phyloP scores from a whole-genome alignment of 2,329 filamentous ascomycete genomes.

The Aspergillus latus region DNA sequence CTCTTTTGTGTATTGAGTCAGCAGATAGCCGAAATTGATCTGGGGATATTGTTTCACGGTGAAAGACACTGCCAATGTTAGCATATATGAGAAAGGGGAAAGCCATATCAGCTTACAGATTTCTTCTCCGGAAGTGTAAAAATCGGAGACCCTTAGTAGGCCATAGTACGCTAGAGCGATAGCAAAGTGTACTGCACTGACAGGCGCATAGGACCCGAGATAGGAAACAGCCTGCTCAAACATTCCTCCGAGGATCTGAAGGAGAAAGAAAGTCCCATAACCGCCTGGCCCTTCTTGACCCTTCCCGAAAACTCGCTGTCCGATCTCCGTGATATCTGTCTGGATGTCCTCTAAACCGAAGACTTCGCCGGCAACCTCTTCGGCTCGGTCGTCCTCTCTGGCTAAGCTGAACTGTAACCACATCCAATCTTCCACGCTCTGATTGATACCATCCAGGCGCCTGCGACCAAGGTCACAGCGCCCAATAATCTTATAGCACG shows the following conservation, averaged over 20 bases:
- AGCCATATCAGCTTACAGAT: slow-evolving; percentile 47
- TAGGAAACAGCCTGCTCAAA: slow-evolving; percentile 95
- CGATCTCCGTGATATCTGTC: slow-evolving; percentile 80
- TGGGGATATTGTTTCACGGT: slow-evolving; percentile 62
- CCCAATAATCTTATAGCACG: slow-evolving; percentile 96
- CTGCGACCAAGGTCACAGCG: slow-evolving; percentile 63
- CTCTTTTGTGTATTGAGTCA: slow-evolving; percentile 93
- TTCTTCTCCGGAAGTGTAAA: slow-evolving; percentile 70
- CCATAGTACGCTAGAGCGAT: slow-evolving; percentile 88
- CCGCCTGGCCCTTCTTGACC: slow-evolving; percentile 73
- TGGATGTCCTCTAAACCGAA: slow-evolving; percentile 70
- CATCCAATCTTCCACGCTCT: slow-evolving; percentile 65
- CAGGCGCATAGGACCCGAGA: slow-evolving; percentile 85
- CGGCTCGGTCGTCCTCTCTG: slow-evolving; percentile 59
- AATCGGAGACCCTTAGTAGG: slow-evolving; percentile 81
- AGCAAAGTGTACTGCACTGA: slow-evolving; percentile 92
- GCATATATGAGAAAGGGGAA: slow-evolving; percentile 6
- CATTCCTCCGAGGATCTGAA: slow-evolving; percentile 86
- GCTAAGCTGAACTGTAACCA: slow-evolving; percentile 66
- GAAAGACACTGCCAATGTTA: slow-evolving; percentile 51
- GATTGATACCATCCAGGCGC: slow-evolving; percentile 58
- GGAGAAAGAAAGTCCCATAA: slow-evolving; percentile 89
- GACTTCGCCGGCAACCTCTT: slow-evolving; percentile 62
- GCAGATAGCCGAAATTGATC: slow-evolving; percentile 89
- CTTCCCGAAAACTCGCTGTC: slow-evolving; percentile 85